Evolutionary conservation across 176 grass and related monocot species (phyloP).

Genomic region (Saccharum officinarum): DNA sequence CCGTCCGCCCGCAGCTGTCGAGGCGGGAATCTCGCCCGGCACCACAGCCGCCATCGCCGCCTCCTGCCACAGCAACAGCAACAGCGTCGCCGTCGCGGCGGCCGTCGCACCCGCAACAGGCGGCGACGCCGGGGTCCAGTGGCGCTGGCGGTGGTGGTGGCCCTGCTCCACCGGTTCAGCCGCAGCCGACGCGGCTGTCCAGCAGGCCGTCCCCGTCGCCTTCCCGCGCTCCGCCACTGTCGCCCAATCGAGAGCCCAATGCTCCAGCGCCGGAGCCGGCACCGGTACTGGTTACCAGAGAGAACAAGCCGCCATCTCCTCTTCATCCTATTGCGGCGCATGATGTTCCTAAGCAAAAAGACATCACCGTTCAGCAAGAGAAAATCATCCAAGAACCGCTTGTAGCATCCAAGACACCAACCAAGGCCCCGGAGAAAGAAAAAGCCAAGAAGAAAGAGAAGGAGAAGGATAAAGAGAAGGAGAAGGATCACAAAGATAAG

Average conservation of each 20-base stretch:
- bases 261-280: not conserved
- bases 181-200: constrained; percentile 1
- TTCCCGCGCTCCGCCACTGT: not conserved
- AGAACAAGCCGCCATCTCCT: not conserved
- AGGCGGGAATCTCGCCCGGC: constrained; percentile 18
- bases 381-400: constrained; percentile 16
- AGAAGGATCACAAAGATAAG: not conserved
- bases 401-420: not conserved
- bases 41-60: constrained; percentile 2
- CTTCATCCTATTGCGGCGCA: not conserved
- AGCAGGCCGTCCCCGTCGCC: constrained; percentile 39
- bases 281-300: not conserved
- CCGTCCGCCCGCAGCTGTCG: not conserved
- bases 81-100: constrained; percentile 32
- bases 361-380: constrained; percentile 1
- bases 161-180: not conserved
- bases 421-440: not conserved
- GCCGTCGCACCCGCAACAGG: constrained; percentile 14
- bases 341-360: not conserved
- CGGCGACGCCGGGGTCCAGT: not conserved
- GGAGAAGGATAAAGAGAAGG: not conserved
- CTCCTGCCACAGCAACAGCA: not conserved
- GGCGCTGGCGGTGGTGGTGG: not conserved
- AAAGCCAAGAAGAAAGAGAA: not conserved
- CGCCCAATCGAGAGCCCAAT: constrained; percentile 29